A percentile compares a stretch with the other conserved stretches of the same genome.
Evolutionary conservation across 208 protist species (phyloP).

Genomic region (Wallacemonas collosoma): DNA sequence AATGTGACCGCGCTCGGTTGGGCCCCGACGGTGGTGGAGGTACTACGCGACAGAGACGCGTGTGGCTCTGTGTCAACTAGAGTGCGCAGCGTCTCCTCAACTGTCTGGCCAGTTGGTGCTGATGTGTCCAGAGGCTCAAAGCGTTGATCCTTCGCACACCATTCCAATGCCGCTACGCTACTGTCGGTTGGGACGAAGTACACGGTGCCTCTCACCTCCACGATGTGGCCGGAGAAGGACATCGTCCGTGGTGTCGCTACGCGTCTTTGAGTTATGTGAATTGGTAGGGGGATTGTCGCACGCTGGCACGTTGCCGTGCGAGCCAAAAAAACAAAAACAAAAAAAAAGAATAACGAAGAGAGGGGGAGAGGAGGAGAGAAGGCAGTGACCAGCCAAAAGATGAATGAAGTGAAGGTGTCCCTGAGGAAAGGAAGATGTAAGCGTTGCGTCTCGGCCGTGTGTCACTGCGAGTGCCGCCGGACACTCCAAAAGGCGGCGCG

Average conservation of each 20-base stretch:
- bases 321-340: slow-evolving; percentile 18
- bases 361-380: too few species aligned
- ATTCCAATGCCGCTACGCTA: slow-evolving; percentile 37
- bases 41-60: too few species aligned
- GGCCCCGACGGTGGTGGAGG: too few species aligned
- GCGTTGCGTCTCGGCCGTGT: too few species aligned
- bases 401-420: too few species aligned
- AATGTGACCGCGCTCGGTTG: slow-evolving; percentile 22
- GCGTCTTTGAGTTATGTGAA: too few species aligned
- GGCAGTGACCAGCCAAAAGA: too few species aligned
- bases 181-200: slow-evolving; percentile 33
- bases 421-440: too few species aligned
- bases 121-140: slow-evolving; percentile 36
- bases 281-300: too few species aligned
- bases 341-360: slow-evolving; percentile 4
- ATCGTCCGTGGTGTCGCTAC: neutral
- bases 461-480: too few species aligned
- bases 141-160: slow-evolving; percentile 39
- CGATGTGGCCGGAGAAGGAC: slow-evolving; percentile 2
- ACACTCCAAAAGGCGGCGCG: too few species aligned
- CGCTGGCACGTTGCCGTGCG: too few species aligned
- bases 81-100: neutral
- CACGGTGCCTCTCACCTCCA: slow-evolving; percentile 4
- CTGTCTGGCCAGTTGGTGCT: slow-evolving; percentile 11
- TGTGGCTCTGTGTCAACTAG: neutral